Base-by-base conservation (phyloP, 2,329 filamentous ascomycete genomes). In the Epichloe aotearoae region DNA sequence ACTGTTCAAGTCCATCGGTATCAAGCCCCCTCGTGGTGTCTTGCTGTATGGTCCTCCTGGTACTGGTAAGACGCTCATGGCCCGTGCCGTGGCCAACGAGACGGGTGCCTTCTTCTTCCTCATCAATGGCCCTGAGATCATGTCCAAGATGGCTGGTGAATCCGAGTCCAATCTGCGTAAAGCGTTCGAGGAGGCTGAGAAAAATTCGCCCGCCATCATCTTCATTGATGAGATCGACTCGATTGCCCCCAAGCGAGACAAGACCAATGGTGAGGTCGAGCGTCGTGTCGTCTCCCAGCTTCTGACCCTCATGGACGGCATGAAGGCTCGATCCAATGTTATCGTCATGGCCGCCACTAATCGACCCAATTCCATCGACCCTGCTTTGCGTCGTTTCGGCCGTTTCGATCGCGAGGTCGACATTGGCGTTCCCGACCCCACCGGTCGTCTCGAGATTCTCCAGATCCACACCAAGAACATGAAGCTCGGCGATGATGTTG, bases 401-500 rank as follows among this genome's bases (percentile, higher is more conserved):
- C 93, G 93, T 71, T 97, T 98, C 75, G 93, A 98, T 69, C 93
- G 93, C 69, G 93, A 97, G 71, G 91, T 98, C 57, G 93, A 98
- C 66, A 96, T 98, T 64, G 90, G 91, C 64, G 95, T 97, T 59
- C 93, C 93, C 50, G 93, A 97, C 73, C 93, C 93, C 48, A 97
- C 91, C 62, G 93, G 93, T 57, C 93, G 93, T 79, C 86, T 98
- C 38, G 93, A 98, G 79, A 97, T 98, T 65, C 83, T 98, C 54
- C 88, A 95, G 72, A 98, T 98, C 60, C 93, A 98, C 80, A 98
- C 93, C 71, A 98, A 98, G 85, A 98, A 98, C 81, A 98, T 98
- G 93, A 98, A 98, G 79, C 82, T 98, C 55, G 89, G 73, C 53
- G 93, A 97, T 52, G 93, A 97, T 61, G 93, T 98, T 55, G 93